phyloP scores from a whole-genome alignment of 345 rosid genomes.

The Eucalyptus pauciflora region DNA sequence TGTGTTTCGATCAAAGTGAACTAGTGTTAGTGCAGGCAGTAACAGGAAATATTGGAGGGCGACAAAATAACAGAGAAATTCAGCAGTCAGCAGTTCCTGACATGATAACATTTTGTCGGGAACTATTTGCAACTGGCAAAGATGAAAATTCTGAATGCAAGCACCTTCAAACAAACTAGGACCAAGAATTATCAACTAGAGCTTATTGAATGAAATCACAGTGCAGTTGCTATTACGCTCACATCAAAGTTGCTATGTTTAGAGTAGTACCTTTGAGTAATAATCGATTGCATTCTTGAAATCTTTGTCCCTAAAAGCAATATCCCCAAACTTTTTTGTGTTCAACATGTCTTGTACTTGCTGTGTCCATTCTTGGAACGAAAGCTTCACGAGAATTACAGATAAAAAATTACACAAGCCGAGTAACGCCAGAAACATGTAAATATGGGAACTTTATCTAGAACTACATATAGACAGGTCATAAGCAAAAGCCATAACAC shows the following conservation, averaged over 20 bases:
- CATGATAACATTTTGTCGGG: neutral
- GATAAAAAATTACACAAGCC: neutral
- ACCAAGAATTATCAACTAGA: neutral
- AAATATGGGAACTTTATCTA: neutral
- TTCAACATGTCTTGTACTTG: conserved; percentile 96
- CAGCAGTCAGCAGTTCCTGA: neutral
- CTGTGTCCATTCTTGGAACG: conserved; percentile 98
- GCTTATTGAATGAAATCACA: neutral
- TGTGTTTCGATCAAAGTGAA: neutral
- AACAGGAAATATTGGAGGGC: neutral
- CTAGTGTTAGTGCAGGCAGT: neutral
- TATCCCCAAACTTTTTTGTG: conserved; percentile 87
- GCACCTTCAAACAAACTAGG: neutral
- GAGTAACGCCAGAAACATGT: neutral
- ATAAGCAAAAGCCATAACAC: neutral
- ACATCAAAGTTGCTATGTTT: neutral
- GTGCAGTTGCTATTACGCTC: neutral
- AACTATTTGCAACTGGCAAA: neutral
- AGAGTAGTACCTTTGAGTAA: conserved; percentile 67
- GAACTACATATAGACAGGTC: neutral
- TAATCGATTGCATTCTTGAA: conserved; percentile 81
- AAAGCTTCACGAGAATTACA: conserved; percentile 31
- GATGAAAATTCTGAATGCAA: neutral
- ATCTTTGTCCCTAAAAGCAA: conserved; percentile 90
- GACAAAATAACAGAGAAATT: neutral